A percentile compares a stretch with the other conserved stretches of the same genome.
Conservation (phyloP, 495 filamentous ascomycete species). For the Mytilinidion resinicola region DNA sequence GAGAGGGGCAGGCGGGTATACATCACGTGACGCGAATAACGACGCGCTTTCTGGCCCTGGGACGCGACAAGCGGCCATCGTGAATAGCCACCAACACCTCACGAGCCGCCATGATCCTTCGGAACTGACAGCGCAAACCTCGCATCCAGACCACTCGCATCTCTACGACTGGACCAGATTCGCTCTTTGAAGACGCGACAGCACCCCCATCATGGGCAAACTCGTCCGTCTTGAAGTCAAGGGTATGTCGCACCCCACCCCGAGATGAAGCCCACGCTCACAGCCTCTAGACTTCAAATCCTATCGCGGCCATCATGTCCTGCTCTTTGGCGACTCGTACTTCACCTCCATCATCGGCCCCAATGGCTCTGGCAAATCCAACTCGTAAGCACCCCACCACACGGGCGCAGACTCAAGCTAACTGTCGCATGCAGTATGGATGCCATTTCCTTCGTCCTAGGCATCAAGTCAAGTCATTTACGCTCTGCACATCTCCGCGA, state of each 20-base stretch:
- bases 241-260: conserved; percentile 53
- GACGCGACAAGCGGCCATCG: background rate
- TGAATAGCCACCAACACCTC: conserved; percentile 3
- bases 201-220: conserved; percentile 60
- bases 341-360: conserved; percentile 99
- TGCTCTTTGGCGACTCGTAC: conserved; percentile 96
- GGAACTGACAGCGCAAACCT: background rate
- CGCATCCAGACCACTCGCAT: background rate
- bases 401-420: background rate
- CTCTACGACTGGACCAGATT: background rate
- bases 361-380: conserved; percentile 99
- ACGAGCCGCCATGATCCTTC: background rate
- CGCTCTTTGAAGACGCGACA: background rate
- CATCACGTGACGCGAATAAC: background rate
- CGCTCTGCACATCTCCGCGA: conserved; percentile 93
- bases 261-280: background rate
- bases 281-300: conserved; percentile 83
- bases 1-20: too few relatives aligned
- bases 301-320: conserved; percentile 88
- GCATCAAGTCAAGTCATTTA: conserved; percentile 95
- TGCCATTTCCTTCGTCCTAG: conserved; percentile 97
- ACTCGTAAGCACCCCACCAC: conserved; percentile 61
- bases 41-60: background rate
- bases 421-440: conserved; percentile 69
- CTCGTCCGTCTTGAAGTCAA: conserved; percentile 90